Percentiles rank a stretch among this genome's conserved stretches.
These are phyloP conservation scores for Alnus glutinosa DNA, from an alignment of 306 rosid species.

Conservation along the genomic window DNA sequence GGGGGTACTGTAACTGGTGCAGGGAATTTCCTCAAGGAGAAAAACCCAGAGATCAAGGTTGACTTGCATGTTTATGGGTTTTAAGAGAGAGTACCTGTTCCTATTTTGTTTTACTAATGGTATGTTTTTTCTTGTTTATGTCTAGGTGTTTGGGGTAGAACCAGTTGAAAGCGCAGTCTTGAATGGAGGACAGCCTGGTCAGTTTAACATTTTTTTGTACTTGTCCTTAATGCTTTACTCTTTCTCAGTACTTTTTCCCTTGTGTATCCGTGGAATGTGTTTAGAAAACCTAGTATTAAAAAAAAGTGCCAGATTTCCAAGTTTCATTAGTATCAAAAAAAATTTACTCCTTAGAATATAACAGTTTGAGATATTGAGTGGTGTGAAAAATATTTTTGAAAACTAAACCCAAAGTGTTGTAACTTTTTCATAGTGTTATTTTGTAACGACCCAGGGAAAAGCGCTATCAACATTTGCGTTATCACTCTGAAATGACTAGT, in stretches of 20 bases:
- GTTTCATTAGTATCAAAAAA: neutral
- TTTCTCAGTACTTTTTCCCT: neutral
- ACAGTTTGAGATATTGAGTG: neutral
- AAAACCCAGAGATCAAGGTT: conserved; percentile 82
- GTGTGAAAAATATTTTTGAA: neutral
- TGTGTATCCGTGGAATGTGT: neutral
- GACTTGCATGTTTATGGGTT: neutral
- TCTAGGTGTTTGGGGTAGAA: conserved; percentile 79
- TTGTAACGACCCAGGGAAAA: no score
- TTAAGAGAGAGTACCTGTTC: conserved; percentile 4
- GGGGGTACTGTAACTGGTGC: conserved; percentile 78
- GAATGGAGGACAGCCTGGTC: conserved; percentile 79
- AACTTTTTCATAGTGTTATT: neutral
- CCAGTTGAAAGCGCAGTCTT: conserved; percentile 82
- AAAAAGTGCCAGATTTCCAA: neutral
- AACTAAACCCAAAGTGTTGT: neutral
- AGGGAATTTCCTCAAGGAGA: conserved; percentile 80
- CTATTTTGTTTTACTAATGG: conserved; percentile 10
- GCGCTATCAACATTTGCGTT: no score
- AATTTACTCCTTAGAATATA: neutral
- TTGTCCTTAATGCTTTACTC: neutral
- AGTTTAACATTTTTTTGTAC: conserved; percentile 21
- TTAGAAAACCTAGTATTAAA: neutral
- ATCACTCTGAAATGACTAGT: no score
- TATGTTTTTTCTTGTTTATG: neutral